These are phyloP conservation scores for Francoa sonchifolia DNA, from an alignment of 441 rosid species.

Conservation along the genomic window DNA sequence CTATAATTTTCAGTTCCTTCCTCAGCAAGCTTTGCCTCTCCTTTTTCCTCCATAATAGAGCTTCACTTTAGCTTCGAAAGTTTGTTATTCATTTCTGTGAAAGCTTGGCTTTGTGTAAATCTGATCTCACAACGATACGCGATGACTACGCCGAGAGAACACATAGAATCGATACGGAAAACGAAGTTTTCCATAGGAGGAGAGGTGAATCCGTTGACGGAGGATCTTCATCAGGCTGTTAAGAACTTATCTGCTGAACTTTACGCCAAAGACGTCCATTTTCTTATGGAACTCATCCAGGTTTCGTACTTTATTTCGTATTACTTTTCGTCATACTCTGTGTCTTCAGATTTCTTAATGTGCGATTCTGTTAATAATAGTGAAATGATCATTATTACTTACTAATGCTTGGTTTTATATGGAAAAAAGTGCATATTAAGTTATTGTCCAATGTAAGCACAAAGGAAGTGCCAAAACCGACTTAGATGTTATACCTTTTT, in stretches of 20 bases:
- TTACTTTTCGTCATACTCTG: too few species aligned
- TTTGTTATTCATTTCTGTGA: neutral
- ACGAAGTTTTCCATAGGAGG: slow-evolving; percentile 37
- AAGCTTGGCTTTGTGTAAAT: neutral
- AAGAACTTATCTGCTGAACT: slow-evolving; percentile 51
- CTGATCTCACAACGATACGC: neutral
- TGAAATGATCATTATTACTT: too few species aligned
- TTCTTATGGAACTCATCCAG: slow-evolving; percentile 40
- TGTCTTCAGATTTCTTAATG: neutral
- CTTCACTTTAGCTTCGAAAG: neutral
- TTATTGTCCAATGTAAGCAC: too few species aligned
- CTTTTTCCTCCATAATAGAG: neutral
- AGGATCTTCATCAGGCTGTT: slow-evolving; percentile 13
- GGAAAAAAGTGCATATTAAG: too few species aligned
- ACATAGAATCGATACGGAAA: slow-evolving; percentile 33
- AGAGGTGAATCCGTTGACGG: slow-evolving; percentile 2
- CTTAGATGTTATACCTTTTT: too few species aligned
- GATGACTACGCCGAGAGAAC: slow-evolving; percentile 25
- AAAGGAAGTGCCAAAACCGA: too few species aligned
- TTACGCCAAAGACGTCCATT: slow-evolving; percentile 61
- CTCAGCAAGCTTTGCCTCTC: neutral
- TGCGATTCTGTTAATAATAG: too few species aligned
- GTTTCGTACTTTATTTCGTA: slow-evolving; percentile 17
- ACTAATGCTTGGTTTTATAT: too few species aligned
- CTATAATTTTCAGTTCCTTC: neutral